Conservation (phyloP, 257 asterid genomes). For the Nicotiana knightiana region DNA sequence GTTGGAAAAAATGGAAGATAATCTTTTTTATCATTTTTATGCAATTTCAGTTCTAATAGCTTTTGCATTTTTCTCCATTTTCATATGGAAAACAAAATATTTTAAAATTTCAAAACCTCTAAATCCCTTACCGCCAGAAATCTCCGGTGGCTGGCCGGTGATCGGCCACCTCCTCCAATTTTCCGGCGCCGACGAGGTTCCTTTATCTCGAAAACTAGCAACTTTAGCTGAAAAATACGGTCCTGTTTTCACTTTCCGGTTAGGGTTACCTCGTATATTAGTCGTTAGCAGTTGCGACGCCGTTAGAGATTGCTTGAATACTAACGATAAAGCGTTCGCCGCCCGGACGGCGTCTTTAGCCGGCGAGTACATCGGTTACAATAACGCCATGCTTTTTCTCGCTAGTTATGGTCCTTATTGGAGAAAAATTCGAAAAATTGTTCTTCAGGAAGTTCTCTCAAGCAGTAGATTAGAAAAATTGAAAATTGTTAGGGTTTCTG, state of each 20-base stretch:
- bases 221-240: slow-evolving; percentile 19
- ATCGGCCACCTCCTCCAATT: slow-evolving; percentile 20
- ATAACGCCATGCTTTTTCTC: slow-evolving; percentile 15
- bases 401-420: slow-evolving; percentile 20
- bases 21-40: background rate
- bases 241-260: slow-evolving; percentile 17
- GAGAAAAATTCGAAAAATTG: slow-evolving; percentile 13
- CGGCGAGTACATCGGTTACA: slow-evolving; percentile 4
- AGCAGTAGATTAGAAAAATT: slow-evolving; percentile 9
- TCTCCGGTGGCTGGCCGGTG: slow-evolving; percentile 19
- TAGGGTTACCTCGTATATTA: slow-evolving; percentile 8
- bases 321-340: slow-evolving; percentile 2
- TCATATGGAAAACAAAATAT: background rate
- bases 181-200: background rate
- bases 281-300: slow-evolving; percentile 11
- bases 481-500: slow-evolving; percentile 6
- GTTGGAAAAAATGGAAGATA: background rate
- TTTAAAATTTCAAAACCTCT: background rate
- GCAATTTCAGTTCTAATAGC: background rate
- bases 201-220: background rate
- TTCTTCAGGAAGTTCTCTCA: slow-evolving; percentile 5
- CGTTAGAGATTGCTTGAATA: slow-evolving; percentile 15
- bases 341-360: slow-evolving; percentile 14
- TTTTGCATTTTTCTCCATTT: background rate
- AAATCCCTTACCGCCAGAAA: background rate